phyloP scores from a whole-genome alignment of 2,329 filamentous ascomycete species.

The Metarhizium album region DNA sequence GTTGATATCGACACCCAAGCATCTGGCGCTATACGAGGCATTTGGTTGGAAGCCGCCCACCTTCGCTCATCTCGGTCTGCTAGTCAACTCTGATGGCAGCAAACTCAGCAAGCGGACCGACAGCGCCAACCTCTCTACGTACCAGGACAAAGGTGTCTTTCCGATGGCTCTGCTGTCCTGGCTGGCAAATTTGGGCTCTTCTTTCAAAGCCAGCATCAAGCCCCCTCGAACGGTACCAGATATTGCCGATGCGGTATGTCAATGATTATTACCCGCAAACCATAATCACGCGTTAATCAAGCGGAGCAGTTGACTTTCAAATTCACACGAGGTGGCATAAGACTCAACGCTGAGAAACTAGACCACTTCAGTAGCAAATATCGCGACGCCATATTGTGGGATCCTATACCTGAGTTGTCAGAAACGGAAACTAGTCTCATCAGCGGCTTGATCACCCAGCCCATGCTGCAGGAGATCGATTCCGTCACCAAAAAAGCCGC shows the following conservation, averaged over 20 bases:
- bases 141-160: conserved; percentile 33
- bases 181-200: conserved; percentile 55
- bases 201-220: conserved; percentile 16
- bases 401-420: conserved; percentile 13
- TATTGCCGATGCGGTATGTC: conserved; percentile 55
- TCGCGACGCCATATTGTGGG: conserved; percentile 22
- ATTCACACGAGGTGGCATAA: conserved; percentile 84
- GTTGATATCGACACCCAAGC: conserved; percentile 83
- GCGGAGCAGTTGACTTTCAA: conserved; percentile 60
- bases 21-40: conserved; percentile 60
- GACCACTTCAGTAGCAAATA: conserved; percentile 68
- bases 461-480: conserved; percentile 14
- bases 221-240: conserved; percentile 46
- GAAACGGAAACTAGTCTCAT: conserved; percentile 15
- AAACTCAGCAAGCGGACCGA: conserved; percentile 80
- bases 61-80: conserved; percentile 74
- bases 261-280: neutral
- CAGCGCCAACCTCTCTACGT: conserved; percentile 38
- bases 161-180: conserved; percentile 60
- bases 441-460: conserved; percentile 11
- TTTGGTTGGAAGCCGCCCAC: conserved; percentile 62
- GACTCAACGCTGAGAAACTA: conserved; percentile 71
- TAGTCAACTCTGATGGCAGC: conserved; percentile 56
- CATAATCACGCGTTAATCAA: conserved; percentile 14
- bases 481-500: conserved; percentile 11